Evolutionary conservation across 371 early-diverging fungal genomes (phyloP).

Genomic region (Apophysomyces ossiformis): DNA sequence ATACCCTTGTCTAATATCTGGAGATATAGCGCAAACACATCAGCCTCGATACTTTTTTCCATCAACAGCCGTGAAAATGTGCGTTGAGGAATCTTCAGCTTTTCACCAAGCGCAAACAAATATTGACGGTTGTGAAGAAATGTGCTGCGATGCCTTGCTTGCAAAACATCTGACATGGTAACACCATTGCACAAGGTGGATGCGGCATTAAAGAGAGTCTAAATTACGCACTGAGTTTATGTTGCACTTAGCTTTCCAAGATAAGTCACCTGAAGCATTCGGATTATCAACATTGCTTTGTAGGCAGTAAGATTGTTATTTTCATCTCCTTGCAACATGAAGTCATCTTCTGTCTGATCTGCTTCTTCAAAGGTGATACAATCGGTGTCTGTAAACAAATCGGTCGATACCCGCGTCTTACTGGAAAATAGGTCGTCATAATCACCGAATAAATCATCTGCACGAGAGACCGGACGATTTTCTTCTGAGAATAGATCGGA

Average conservation of each 20-base stretch:
- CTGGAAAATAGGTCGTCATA: conserved; percentile 14
- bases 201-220: conserved; percentile 48
- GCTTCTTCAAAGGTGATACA: not conserved
- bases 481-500: conserved; percentile 22
- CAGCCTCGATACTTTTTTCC: conserved; percentile 63
- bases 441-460: conserved; percentile 16
- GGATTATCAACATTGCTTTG: conserved; percentile 46
- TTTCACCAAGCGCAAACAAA: conserved; percentile 34
- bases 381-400: not conserved
- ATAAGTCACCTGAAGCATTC: conserved; percentile 46
- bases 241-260: not conserved
- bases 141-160: conserved; percentile 6
- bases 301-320: conserved; percentile 35
- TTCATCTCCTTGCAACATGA: conserved; percentile 6
- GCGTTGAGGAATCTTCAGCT: conserved; percentile 31
- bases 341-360: conserved; percentile 3
- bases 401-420: not conserved
- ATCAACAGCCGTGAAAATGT: conserved; percentile 43
- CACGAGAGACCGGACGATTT: not conserved
- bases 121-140: conserved; percentile 33
- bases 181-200: conserved; percentile 33
- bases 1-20: conserved; percentile 35
- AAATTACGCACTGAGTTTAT: not conserved
- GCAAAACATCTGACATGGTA: conserved; percentile 3
- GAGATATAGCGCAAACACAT: conserved; percentile 54